Base-by-base conservation (phyloP, 306 rosid genomes). In the Lotus japonicus region DNA sequence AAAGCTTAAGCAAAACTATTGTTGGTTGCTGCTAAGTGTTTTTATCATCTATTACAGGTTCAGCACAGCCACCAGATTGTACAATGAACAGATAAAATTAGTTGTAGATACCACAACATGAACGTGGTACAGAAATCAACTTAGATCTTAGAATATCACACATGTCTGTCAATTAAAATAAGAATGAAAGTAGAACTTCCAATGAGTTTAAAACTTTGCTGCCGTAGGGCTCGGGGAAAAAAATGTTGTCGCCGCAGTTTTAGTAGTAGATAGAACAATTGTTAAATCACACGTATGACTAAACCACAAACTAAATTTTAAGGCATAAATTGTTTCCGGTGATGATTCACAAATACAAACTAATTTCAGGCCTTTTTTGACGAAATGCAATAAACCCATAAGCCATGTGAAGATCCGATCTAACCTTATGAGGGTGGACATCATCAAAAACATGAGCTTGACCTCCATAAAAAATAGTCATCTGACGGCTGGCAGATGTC, bases 361-460 rank as follows among this genome's bases (percentile, higher is more conserved):
- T 57, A 71, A 64, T 57, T 71, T 16, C 35, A 26, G 52, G 18
- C 39, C 17, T 28, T 35, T 21, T 53, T 54, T 45, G 57, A 50
- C 51, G 43, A 54, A 48, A 70, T 44, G 54, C 50, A 41, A 42
- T 11, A 28, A 54, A 68, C 38, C 45, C 35, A 58, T 55, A 57
- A 50, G 39, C 4, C 70, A 45, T 15, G 53, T 28, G 60, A 66
- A 33, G 67, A 80, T 70, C 39, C 52, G 50, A 63, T 52, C 72
- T 43, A 56, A 94, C 99, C 99, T 94, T 94, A 73, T 94, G 87
- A 33, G 96, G 97, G 73, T 87, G 96, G 83, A 94, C 97, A 68
- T 90, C 95, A 42, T 94, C 96, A 50, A 94, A 94, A 54, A 94
- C 99, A 67, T 94, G 99, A 82, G 99, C 97, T 81, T 94, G 96